These are phyloP conservation scores for Cryomyces minteri DNA, from an alignment of 495 filamentous ascomycete genomes.

Conservation along the genomic window DNA sequence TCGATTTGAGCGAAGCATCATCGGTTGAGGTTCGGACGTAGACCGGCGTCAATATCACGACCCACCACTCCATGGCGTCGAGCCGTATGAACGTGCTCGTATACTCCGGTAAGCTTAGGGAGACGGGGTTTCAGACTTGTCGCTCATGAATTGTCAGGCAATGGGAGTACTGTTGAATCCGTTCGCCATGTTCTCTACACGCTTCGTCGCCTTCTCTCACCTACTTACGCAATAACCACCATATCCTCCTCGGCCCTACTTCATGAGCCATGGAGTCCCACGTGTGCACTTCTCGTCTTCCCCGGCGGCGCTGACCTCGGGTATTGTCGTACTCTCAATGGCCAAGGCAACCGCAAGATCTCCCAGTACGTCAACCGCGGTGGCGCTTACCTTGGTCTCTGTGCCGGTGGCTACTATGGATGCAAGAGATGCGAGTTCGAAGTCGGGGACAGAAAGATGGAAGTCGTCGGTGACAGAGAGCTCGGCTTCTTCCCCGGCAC, in stretches of 20 bases:
- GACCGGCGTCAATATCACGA: neutral
- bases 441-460: constrained; percentile 59
- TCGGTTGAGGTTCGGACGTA: neutral
- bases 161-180: constrained; percentile 70
- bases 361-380: constrained; percentile 70
- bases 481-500: constrained; percentile 73
- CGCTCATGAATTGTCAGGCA: constrained; percentile 29
- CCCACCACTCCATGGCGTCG: neutral
- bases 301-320: constrained; percentile 90
- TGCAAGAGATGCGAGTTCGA: constrained; percentile 72
- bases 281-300: constrained; percentile 78
- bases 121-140: neutral
- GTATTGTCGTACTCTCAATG: constrained; percentile 79
- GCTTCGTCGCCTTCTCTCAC: constrained; percentile 74
- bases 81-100: constrained; percentile 13
- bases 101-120: constrained; percentile 8
- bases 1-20: neutral
- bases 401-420: constrained; percentile 90
- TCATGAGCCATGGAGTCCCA: constrained; percentile 79
- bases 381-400: constrained; percentile 76
- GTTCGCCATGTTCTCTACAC: constrained; percentile 80
- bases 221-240: constrained; percentile 82
- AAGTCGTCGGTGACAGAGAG: constrained; percentile 76
- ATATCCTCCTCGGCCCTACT: constrained; percentile 60
- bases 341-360: constrained; percentile 70